Conservation (phyloP, 169 alveolate species). For the Perkinsus olseni region DNA sequence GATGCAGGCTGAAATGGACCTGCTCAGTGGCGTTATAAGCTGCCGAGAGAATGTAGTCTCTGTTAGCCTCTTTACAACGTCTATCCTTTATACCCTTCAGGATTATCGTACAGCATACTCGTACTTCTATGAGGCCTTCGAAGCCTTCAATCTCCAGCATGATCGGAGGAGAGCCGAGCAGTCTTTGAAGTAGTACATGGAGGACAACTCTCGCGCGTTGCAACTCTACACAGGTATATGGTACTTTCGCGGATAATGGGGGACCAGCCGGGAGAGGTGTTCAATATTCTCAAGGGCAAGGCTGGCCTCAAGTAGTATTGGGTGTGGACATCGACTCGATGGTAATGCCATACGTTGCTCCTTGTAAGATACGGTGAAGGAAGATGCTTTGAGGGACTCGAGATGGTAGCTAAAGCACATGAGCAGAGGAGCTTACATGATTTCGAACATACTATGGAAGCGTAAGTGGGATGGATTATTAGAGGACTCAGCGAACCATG, state of each 20-base stretch:
- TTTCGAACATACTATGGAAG: slow-evolving; percentile 15
- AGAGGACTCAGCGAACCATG: background rate
- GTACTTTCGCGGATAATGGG: slow-evolving; percentile 81
- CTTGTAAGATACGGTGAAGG: background rate
- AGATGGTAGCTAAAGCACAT: background rate
- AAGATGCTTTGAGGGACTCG: background rate
- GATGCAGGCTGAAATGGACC: slow-evolving; percentile 84
- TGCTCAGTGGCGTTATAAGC: slow-evolving; percentile 26
- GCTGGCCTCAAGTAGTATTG: slow-evolving; percentile 49
- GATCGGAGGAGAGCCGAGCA: slow-evolving; percentile 53
- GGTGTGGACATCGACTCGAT: slow-evolving; percentile 41
- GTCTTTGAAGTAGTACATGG: slow-evolving; percentile 24
- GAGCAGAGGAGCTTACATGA: slow-evolving; percentile 19
- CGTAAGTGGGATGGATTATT: background rate
- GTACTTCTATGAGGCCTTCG: slow-evolving; percentile 90
- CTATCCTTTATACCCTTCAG: background rate
- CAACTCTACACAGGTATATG: slow-evolving; percentile 55
- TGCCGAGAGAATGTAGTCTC: slow-evolving; percentile 22
- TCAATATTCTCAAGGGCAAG: slow-evolving; percentile 42
- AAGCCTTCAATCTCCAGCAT: slow-evolving; percentile 71
- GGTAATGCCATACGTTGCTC: background rate
- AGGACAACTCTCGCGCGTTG: slow-evolving; percentile 37
- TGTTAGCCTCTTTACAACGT: slow-evolving; percentile 44
- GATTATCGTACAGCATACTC: slow-evolving; percentile 89
- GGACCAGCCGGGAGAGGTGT: slow-evolving; percentile 62